Evolutionary conservation across 2,329 filamentous ascomycete species (phyloP).

Genomic region (Mycosphaerella sp.): DNA sequence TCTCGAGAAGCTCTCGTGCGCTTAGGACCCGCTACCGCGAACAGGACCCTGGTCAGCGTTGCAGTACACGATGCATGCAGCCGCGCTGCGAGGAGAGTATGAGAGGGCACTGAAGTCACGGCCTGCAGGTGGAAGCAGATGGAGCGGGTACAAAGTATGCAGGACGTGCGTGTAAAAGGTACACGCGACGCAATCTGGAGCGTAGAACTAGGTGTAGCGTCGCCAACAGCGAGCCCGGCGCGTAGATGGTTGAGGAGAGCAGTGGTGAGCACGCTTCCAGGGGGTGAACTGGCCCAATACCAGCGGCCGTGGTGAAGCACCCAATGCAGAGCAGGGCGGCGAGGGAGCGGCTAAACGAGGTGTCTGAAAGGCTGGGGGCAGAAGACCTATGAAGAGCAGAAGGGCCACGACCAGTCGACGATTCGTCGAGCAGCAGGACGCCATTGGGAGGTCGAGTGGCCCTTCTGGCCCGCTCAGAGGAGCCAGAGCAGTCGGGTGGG

Average conservation of each 20-base stretch:
- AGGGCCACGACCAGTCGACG: slow-evolving; percentile 16
- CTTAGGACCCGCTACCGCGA: slow-evolving; percentile 24
- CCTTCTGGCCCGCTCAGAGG: slow-evolving; percentile 1
- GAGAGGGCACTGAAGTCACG: slow-evolving; percentile 4
- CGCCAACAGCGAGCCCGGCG: slow-evolving; percentile 28
- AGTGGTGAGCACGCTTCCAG: slow-evolving; percentile 2
- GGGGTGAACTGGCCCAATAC: too few relatives aligned
- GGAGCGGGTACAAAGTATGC: slow-evolving; percentile 18
- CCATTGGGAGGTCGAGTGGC: slow-evolving; percentile 18
- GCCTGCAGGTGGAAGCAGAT: slow-evolving; percentile 25
- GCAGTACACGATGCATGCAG: slow-evolving; percentile 38
- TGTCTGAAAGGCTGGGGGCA: slow-evolving; percentile 28
- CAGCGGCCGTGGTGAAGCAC: too few relatives aligned
- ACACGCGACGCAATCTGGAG: slow-evolving; percentile 24
- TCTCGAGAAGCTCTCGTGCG: slow-evolving; percentile 27
- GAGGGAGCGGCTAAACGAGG: slow-evolving; percentile 27
- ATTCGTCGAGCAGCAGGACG: slow-evolving; percentile 27
- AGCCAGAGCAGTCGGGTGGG: slow-evolving; percentile 17
- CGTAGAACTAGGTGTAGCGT: slow-evolving; percentile 13
- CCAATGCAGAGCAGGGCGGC: slow-evolving; percentile 10
- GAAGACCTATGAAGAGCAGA: slow-evolving; percentile 27
- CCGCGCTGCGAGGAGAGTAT: slow-evolving; percentile 30
- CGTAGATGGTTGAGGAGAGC: slow-evolving; percentile 23
- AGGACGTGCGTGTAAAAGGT: slow-evolving; percentile 18
- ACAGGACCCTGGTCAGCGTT: slow-evolving; percentile 20